Percentiles rank a stretch among this genome's conserved stretches.
phyloP scores from a whole-genome alignment of 2,329 filamentous ascomycete genomes.

The Capronia americana region DNA sequence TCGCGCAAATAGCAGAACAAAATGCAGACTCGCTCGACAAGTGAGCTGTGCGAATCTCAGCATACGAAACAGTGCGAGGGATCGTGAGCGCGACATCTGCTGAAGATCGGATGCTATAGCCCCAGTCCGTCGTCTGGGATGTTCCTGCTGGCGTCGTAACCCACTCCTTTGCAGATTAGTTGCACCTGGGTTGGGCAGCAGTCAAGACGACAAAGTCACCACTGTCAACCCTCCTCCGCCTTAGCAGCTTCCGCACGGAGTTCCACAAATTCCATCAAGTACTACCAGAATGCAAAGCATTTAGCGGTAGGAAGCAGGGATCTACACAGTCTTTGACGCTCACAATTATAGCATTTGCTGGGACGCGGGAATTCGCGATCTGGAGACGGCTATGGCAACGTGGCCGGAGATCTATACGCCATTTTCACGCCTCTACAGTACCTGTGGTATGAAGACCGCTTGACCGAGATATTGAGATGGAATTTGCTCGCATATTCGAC shows the following conservation, averaged over 20 bases:
- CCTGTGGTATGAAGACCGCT: not conserved
- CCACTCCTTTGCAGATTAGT: no score
- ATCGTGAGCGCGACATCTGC: no score
- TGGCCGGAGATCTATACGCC: not conserved
- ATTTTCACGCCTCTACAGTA: not conserved
- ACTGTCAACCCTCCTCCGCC: not conserved
- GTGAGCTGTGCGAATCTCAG: no score
- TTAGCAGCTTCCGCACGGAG: not conserved
- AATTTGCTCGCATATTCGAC: not conserved
- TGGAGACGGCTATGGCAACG: not conserved
- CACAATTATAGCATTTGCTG: not conserved
- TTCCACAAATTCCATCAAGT: not conserved
- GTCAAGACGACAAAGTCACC: not conserved
- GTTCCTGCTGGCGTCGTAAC: no score
- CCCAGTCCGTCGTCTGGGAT: no score
- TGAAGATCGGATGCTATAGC: no score
- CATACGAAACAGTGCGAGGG: no score
- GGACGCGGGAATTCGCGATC: not conserved
- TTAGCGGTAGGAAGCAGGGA: not conserved
- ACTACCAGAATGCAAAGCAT: not conserved
- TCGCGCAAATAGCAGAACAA: not conserved
- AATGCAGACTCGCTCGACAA: no score
- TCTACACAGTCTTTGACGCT: not conserved
- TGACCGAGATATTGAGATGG: not conserved
- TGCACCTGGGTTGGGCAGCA: no score